These are phyloP conservation scores for Neurospora tetrasperma DNA, from an alignment of 495 filamentous ascomycete genomes.

Conservation along the genomic window DNA sequence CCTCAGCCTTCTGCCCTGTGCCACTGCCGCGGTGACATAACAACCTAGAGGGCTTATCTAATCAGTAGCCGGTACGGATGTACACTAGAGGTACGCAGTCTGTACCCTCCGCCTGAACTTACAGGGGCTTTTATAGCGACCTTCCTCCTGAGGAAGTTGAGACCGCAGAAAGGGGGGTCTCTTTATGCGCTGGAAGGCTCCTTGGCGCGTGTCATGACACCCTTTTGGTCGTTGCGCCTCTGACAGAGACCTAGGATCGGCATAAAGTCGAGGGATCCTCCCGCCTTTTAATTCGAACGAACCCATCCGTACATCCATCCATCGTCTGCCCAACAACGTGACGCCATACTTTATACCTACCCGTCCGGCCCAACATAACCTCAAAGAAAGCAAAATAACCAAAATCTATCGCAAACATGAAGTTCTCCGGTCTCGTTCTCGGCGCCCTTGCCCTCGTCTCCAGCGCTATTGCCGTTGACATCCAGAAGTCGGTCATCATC, in stretches of 20 bases:
- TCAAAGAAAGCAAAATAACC: background rate
- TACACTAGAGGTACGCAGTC: too few relatives aligned
- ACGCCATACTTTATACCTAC: background rate
- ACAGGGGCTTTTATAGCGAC: background rate
- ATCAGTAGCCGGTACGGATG: background rate
- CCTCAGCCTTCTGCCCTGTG: background rate
- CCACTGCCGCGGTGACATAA: background rate
- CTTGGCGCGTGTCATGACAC: constrained; percentile 7
- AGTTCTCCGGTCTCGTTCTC: constrained; percentile 41
- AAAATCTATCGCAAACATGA: constrained; percentile 41
- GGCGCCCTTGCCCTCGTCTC: constrained; percentile 43
- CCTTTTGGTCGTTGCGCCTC: background rate
- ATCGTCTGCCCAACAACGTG: background rate
- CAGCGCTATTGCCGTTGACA: constrained; percentile 43
- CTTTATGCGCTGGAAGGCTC: background rate
- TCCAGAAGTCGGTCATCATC: constrained; percentile 65
- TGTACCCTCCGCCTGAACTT: background rate
- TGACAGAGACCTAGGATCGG: background rate
- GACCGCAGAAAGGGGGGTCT: background rate
- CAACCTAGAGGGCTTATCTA: background rate
- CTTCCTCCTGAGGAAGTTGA: background rate
- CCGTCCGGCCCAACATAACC: background rate
- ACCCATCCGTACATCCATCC: constrained; percentile 8
- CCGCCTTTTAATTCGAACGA: constrained; percentile 4
- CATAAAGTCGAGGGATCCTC: constrained; percentile 7